These are phyloP conservation scores for Sequoia sempervirens DNA, from an alignment of 75 land plant genomes.

Conservation along the genomic window DNA sequence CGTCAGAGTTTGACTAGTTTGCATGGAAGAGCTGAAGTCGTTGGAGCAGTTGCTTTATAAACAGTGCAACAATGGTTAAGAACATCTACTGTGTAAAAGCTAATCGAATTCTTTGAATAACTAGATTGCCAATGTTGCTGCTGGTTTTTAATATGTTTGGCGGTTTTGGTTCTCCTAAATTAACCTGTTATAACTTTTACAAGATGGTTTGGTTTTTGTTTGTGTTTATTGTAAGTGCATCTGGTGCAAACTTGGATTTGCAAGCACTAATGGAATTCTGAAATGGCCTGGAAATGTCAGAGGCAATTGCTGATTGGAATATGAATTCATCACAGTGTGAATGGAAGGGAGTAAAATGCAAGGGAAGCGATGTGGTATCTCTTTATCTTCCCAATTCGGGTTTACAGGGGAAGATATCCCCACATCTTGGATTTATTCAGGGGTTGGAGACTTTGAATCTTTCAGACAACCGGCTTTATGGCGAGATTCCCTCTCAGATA, in stretches of 20 bases:
- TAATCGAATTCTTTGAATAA: too few relatives aligned
- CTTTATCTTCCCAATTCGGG: not conserved
- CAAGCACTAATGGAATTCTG: not conserved
- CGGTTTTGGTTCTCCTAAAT: too few relatives aligned
- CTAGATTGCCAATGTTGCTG: too few relatives aligned
- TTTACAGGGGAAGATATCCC: slow-evolving; percentile 19
- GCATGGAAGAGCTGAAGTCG: too few relatives aligned
- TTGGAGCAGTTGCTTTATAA: too few relatives aligned
- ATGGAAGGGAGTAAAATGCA: slow-evolving; percentile 54
- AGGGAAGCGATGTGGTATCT: not conserved
- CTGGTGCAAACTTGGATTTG: not conserved
- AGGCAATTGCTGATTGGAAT: slow-evolving; percentile 15
- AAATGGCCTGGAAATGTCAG: slow-evolving; percentile 6
- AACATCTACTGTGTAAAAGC: too few relatives aligned
- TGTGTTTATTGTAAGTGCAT: not conserved
- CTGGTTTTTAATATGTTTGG: too few relatives aligned
- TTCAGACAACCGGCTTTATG: slow-evolving; percentile 11
- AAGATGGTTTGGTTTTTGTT: too few relatives aligned
- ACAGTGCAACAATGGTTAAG: too few relatives aligned
- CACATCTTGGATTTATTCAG: slow-evolving; percentile 5
- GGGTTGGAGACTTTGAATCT: slow-evolving; percentile 14
- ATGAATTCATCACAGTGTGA: slow-evolving; percentile 24
- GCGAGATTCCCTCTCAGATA: slow-evolving; percentile 20
- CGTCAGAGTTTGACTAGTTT: too few relatives aligned
- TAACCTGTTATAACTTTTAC: too few relatives aligned